Evolutionary conservation across 176 grass and related monocot genomes (phyloP).

Genomic region (Oryza punctata): DNA sequence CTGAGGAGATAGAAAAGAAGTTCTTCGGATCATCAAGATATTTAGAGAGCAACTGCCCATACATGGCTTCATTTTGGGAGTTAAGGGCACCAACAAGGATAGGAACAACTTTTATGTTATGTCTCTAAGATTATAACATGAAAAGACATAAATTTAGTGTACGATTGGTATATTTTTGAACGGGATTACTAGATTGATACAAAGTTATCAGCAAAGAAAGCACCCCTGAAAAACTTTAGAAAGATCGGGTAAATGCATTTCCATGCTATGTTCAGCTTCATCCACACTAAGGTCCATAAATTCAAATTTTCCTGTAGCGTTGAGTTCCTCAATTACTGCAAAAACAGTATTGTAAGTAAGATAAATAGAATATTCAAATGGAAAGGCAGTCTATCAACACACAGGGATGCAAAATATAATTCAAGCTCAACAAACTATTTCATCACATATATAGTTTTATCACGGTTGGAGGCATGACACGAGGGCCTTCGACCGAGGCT

Average conservation of each 20-base stretch:
- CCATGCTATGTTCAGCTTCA: slow-evolving; percentile 99
- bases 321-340: slow-evolving; percentile 81
- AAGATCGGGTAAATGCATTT: slow-evolving; percentile 99
- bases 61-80: slow-evolving; percentile 82
- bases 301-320: slow-evolving; percentile 83
- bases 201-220: slow-evolving; percentile 30
- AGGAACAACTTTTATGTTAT: slow-evolving; percentile 85
- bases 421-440: background rate
- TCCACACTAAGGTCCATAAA: slow-evolving; percentile 94
- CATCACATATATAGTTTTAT: background rate
- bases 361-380: background rate
- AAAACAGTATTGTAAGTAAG: slow-evolving; percentile 40
- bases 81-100: slow-evolving; percentile 89
- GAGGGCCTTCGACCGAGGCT: too few species aligned
- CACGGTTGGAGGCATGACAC: too few species aligned
- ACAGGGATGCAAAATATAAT: background rate
- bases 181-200: slow-evolving; percentile 1
- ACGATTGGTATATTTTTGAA: background rate
- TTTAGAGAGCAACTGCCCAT: slow-evolving; percentile 76
- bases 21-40: slow-evolving; percentile 91
- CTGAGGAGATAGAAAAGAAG: slow-evolving; percentile 92
- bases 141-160: background rate
- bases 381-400: background rate
- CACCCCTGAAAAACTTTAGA: slow-evolving; percentile 96
- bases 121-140: slow-evolving; percentile 51